Evolutionary conservation across 495 filamentous ascomycete species (phyloP).

Genomic region (Tuber magnatum): DNA sequence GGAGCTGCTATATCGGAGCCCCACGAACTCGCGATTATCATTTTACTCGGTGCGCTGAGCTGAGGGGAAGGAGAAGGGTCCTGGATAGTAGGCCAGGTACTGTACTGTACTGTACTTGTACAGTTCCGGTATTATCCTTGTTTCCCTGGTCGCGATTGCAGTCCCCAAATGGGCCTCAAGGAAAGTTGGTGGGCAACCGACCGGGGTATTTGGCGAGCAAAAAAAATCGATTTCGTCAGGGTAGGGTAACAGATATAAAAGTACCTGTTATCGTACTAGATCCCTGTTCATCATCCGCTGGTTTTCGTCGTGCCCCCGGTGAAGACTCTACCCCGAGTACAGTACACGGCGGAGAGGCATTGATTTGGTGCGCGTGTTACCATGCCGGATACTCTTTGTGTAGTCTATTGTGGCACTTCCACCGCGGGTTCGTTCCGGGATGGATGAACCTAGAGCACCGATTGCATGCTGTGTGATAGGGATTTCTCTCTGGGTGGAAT

Average conservation of each 20-base stretch:
- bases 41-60: slow-evolving; percentile 5
- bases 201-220: not conserved
- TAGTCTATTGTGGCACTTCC: not conserved
- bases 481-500: not conserved
- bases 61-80: not conserved
- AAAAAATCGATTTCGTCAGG: not conserved
- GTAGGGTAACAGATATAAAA: not conserved
- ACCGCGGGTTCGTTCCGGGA: not conserved
- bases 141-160: not conserved
- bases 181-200: not conserved
- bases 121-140: not conserved
- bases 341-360: not conserved
- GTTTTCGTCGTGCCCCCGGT: not conserved
- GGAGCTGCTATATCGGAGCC: not conserved
- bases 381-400: not conserved
- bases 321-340: not conserved
- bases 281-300: not conserved
- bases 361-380: not conserved
- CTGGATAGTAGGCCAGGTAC: not conserved
- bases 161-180: not conserved
- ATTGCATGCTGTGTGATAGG: not conserved
- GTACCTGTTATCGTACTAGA: not conserved
- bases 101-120: too few species aligned
- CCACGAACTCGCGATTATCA: not conserved
- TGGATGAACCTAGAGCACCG: not conserved